These are phyloP conservation scores for Cerioporus squamosus DNA, from an alignment of 1,284 basidiomycete species.

Conservation along the genomic window DNA sequence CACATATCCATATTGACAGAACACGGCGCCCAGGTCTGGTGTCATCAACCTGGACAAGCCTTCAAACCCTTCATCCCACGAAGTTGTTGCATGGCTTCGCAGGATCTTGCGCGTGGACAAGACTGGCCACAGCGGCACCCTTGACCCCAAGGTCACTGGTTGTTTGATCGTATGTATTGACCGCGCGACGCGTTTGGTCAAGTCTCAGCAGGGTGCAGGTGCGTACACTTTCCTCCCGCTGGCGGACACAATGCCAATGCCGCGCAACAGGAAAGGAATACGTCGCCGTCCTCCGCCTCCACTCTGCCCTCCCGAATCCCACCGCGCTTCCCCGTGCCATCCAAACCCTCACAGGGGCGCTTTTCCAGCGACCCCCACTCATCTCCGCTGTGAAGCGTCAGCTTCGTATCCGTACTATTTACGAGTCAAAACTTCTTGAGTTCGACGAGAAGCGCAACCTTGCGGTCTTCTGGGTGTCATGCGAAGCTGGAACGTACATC, in stretches of 20 bases:
- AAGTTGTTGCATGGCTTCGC: conserved; percentile 99
- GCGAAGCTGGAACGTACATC: conserved; percentile 99
- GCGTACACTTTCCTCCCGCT: conserved; percentile 30
- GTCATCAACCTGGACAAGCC: conserved; percentile 99
- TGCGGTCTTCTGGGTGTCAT: conserved; percentile 98
- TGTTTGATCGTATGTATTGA: conserved; percentile 99
- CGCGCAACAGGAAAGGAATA: conserved; percentile 89
- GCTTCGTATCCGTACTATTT: conserved; percentile 96
- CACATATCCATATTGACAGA: not conserved
- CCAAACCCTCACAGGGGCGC: conserved; percentile 96
- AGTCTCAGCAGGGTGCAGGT: conserved; percentile 97
- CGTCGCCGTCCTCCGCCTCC: conserved; percentile 93
- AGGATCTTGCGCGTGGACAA: conserved; percentile 97
- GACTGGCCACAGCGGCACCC: conserved; percentile 97
- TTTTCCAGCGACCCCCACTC: conserved; percentile 98
- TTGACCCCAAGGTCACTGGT: conserved; percentile 99
- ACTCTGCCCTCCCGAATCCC: conserved; percentile 82
- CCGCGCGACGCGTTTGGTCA: conserved; percentile 99
- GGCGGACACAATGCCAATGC: not conserved
- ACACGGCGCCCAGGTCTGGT: conserved; percentile 69
- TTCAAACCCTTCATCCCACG: conserved; percentile 99
- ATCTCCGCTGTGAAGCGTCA: conserved; percentile 99
- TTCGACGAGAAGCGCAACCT: conserved; percentile 98
- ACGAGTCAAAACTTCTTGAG: conserved; percentile 95
- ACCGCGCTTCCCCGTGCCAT: conserved; percentile 91